These are phyloP conservation scores for Leersia perrieri DNA, from an alignment of 176 grass and related monocot genomes.

Conservation along the genomic window DNA sequence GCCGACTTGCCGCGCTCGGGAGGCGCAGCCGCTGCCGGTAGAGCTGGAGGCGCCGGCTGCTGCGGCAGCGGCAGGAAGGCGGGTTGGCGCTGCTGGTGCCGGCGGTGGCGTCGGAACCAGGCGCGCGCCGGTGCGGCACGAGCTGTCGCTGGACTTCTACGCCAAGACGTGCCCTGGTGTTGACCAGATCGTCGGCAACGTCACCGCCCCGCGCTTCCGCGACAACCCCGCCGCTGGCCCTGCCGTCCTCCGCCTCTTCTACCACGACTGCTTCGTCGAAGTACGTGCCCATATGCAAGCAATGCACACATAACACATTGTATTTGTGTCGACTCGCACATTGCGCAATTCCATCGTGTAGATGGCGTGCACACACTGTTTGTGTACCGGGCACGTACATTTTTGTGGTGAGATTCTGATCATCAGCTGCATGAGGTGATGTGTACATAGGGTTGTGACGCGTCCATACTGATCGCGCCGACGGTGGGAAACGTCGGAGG, in stretches of 20 bases:
- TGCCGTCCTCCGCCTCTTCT: constrained; percentile 90
- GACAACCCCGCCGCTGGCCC: constrained; percentile 64
- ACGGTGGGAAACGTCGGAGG: neutral
- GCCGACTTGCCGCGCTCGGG: constrained; percentile 28
- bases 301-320: no score
- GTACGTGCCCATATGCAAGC: constrained; percentile 24
- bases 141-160: constrained; percentile 81
- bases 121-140: constrained; percentile 62
- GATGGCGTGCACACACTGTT: neutral
- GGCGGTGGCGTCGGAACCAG: constrained; percentile 3
- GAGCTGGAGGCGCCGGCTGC: neutral
- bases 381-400: neutral
- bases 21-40: constrained; percentile 38
- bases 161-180: constrained; percentile 64
- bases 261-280: constrained; percentile 98
- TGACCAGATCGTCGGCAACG: constrained; percentile 76
- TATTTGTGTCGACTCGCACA: neutral
- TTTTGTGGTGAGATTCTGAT: neutral
- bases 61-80: neutral
- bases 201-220: constrained; percentile 57
- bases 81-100: neutral
- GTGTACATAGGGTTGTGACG: constrained; percentile 86
- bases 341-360: neutral
- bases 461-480: constrained; percentile 80
- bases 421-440: neutral